phyloP scores from a whole-genome alignment of 768 basidiomycete genomes.

The Psilocybe cubensis region DNA sequence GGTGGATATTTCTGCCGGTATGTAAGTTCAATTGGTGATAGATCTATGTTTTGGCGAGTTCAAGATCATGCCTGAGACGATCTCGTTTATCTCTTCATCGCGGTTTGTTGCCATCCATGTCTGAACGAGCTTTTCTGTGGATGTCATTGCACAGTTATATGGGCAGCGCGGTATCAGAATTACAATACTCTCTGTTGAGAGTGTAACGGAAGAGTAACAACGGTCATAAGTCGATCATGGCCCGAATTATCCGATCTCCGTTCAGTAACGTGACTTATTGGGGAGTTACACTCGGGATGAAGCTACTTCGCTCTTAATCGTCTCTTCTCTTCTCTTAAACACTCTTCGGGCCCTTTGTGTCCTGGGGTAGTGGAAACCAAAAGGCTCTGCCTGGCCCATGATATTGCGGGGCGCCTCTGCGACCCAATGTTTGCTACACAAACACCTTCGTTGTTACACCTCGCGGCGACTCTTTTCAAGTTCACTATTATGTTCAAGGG shows the following conservation, averaged over 20 bases:
- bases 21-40: constrained; percentile 15
- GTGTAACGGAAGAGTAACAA: neutral
- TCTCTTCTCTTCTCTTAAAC: neutral
- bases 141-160: constrained; percentile 38
- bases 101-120: constrained; percentile 74
- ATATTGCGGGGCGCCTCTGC: constrained; percentile 34
- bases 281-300: neutral
- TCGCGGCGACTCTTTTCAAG: constrained; percentile 26
- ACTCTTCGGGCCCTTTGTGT: constrained; percentile 5
- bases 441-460: constrained; percentile 14
- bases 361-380: constrained; percentile 10
- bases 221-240: neutral
- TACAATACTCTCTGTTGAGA: neutral
- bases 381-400: constrained; percentile 35
- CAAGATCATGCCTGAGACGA: constrained; percentile 57
- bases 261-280: neutral
- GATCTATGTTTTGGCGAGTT: constrained; percentile 8
- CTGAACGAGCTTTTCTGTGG: constrained; percentile 54
- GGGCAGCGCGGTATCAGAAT: neutral
- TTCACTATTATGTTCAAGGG: constrained; percentile 14
- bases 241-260: neutral
- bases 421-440: constrained; percentile 35
- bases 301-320: too few relatives aligned
- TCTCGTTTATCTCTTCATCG: constrained; percentile 60
- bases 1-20: constrained; percentile 47